Base-by-base conservation (phyloP, 2,329 filamentous ascomycete species). In the Aureobasidium zeae region DNA sequence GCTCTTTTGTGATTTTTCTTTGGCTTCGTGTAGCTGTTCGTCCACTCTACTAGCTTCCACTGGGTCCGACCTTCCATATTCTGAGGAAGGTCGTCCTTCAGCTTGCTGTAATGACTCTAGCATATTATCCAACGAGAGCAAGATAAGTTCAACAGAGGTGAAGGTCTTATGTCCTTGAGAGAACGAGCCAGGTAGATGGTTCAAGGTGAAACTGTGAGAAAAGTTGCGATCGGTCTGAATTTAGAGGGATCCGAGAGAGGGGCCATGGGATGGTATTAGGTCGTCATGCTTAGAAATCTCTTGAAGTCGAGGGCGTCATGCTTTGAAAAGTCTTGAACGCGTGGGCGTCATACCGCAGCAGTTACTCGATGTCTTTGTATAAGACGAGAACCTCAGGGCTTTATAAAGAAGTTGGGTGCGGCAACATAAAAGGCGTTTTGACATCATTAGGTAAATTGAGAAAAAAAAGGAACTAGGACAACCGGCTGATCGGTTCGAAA, bases 401-500 rank as follows among this genome's bases (percentile, higher is more conserved):
- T 28, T 16, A 43, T 33, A 15, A 13, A 43, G 39, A 43, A 43
- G 30, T 29, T 43, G 39, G 24, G 28, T 28, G 39, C 39, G 39
- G 39, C 39, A 28, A 43, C 15, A 17, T 22, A 28, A 36, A 22
- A 44, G 41, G 25, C 33, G 41, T 35, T 36, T 44, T 44, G 41
- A 44, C 41, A 44, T 44, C 41, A 44, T 44, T 44, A 44, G 33
- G 41, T 44, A 44, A 44, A 44, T 24, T n/a, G 12, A 36, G 28
- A 43, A 32, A 24, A n/a, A 30, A 32, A 28, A 34, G 28, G 17
- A 21, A 30, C 22, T 30, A 30, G 30, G 22, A 34, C 12, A 33
- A 34, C 39, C n/a, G n/a, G n/a, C n/a, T n/a, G n/a, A n/a, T n/a
- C n/a, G 39, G 39, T 28, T 21, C 3, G 25, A 41, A n/a, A n/a